A percentile compares a stretch with the other conserved stretches of the same genome.
Evolutionary conservation across 73 alveolate genomes (phyloP).

Genomic region (Paramecium biaurelia): DNA sequence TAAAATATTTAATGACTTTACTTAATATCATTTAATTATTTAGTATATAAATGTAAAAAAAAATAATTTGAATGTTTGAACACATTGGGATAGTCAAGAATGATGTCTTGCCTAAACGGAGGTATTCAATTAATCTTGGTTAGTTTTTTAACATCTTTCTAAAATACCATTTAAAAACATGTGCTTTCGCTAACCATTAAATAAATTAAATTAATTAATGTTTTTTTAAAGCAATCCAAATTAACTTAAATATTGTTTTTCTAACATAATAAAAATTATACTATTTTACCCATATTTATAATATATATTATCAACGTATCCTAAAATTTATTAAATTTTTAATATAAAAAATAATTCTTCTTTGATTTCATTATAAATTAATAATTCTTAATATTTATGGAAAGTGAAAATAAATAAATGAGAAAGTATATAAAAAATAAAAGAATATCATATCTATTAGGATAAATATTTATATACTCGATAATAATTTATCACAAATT

Average conservation of each 20-base stretch:
- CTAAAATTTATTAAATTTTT: too few relatives aligned
- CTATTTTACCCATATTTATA: neutral
- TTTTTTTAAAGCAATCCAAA: neutral
- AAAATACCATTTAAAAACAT: neutral
- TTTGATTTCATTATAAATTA: too few relatives aligned
- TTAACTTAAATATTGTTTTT: neutral
- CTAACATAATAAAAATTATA: neutral
- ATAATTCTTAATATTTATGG: too few relatives aligned
- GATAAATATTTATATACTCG: too few relatives aligned
- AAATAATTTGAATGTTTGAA: neutral
- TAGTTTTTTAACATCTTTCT: neutral
- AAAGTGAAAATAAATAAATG: too few relatives aligned
- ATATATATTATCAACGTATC: too few relatives aligned
- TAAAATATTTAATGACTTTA: neutral
- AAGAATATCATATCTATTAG: too few relatives aligned
- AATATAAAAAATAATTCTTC: too few relatives aligned
- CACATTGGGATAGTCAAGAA: slow-evolving; percentile 40
- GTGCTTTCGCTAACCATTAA: neutral
- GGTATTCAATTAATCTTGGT: neutral
- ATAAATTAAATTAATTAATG: neutral
- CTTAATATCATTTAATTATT: neutral
- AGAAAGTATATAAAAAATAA: too few relatives aligned
- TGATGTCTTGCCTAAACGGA: slow-evolving; percentile 36
- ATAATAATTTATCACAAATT: too few relatives aligned
- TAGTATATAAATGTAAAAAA: neutral